Base-by-base conservation (phyloP, 352 stramenopile species). In the Phytophthora boehmeriae region DNA sequence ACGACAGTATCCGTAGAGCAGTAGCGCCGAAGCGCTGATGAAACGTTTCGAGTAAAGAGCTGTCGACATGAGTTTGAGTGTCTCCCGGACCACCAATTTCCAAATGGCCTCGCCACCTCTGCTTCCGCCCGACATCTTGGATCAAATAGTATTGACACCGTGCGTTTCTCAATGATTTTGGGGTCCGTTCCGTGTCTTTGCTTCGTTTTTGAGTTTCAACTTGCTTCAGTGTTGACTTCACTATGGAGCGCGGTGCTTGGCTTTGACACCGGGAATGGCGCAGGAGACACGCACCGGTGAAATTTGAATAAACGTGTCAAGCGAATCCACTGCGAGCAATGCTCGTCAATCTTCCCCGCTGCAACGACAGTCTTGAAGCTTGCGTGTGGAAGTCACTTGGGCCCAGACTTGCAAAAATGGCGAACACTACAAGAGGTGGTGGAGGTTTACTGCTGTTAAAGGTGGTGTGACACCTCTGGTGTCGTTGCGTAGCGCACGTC, bases 1-100 rank as follows among this genome's bases (percentile, higher is more conserved):
- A 89, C 22, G 64, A 68, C 41, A 50, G 46, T 74, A 72, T 25
- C 61, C 63, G 57, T 71, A 78, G 20, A 74, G 56, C 8, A 72
- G 13, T 11, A 72, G 34, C 32, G 59, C 58, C 20, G 66, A 74
- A 2, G 51, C 59, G 10, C 65, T 59, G 14, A 78, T 64, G 41
- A 71, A 68, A 23, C 69, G 66, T 39, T 73, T 76, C 28, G 62
- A 75, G 52, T 67, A 70, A 20, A 71, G 42, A 20, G 65, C 59
- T 17, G 59, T 59, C 5, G 67, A 54, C 65, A 81, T 76, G 54
- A 74, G 39, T 13, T 66, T 72, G 46, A 71, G 59, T 11, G 66
- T 41, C 14, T 51, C 38, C 47, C 55, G 48, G 23, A 67, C 58
- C 13, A 50, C 54, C 9, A 54, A 53, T 76, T 70, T 73, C 66